Percentiles rank a stretch among this genome's conserved stretches.
Evolutionary conservation across 495 filamentous ascomycete species (phyloP).

Genomic region (Aspergillus campestris): DNA sequence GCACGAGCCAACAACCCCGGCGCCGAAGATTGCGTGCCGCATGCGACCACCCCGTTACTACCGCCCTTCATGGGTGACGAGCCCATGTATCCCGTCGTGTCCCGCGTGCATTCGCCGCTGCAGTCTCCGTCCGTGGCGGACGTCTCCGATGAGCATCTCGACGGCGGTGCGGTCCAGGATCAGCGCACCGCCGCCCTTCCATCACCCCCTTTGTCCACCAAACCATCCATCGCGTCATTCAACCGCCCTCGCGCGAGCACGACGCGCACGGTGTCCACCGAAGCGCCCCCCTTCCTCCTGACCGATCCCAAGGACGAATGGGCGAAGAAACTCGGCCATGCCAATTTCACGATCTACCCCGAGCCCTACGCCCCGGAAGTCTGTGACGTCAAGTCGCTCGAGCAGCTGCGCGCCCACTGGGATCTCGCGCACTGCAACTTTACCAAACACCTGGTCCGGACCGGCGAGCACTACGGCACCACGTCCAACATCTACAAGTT

Average conservation of each 20-base stretch:
- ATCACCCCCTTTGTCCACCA: slow-evolving; percentile 72
- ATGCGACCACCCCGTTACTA: slow-evolving; percentile 72
- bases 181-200: slow-evolving; percentile 43
- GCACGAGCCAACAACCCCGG: slow-evolving; percentile 45
- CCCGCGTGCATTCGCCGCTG: slow-evolving; percentile 58
- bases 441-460: slow-evolving; percentile 74
- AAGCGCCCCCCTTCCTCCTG: slow-evolving; percentile 49
- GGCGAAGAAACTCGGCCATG: slow-evolving; percentile 77
- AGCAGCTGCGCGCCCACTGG: slow-evolving; percentile 67
- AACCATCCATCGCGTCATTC: slow-evolving; percentile 72
- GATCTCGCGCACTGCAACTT: slow-evolving; percentile 72
- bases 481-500: slow-evolving; percentile 77
- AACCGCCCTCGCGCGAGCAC: slow-evolving; percentile 40
- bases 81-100: slow-evolving; percentile 29
- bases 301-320: slow-evolving; percentile 66
- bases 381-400: slow-evolving; percentile 52
- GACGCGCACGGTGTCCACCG: slow-evolving; percentile 44
- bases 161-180: slow-evolving; percentile 32
- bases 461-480: slow-evolving; percentile 74
- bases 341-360: slow-evolving; percentile 83
- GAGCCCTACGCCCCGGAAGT: slow-evolving; percentile 64
- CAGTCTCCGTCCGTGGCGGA: slow-evolving; percentile 69
- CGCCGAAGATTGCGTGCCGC: slow-evolving; percentile 46
- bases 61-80: slow-evolving; percentile 66
- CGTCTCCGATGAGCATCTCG: slow-evolving; percentile 21